A percentile compares a stretch with the other conserved stretches of the same genome.
Conservation (phyloP, 129 eudicot genomes). For the Lonicera japonica region DNA sequence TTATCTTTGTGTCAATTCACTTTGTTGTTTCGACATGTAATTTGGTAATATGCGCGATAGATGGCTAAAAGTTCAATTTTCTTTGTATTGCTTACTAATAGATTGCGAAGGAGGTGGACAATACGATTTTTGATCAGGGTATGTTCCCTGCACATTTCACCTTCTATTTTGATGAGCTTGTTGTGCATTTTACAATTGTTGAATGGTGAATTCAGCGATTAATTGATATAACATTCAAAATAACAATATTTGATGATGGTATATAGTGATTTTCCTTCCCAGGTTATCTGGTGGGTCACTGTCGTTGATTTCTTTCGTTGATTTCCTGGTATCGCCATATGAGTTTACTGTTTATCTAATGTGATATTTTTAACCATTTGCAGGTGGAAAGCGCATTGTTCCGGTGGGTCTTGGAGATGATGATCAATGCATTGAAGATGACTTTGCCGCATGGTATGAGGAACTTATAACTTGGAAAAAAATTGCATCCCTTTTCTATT, state of each 20-base stretch:
- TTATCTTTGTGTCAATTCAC: neutral
- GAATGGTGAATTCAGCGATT: neutral
- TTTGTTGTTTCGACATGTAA: neutral
- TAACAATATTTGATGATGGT: no score
- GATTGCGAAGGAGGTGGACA: constrained; percentile 82
- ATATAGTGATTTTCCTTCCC: no score
- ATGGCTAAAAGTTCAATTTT: neutral
- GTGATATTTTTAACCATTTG: constrained; percentile 5
- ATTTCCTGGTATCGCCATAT: neutral
- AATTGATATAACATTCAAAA: no score
- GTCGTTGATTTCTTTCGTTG: neutral
- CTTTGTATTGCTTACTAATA: constrained; percentile 8
- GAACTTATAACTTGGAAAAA: neutral
- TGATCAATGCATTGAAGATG: constrained; percentile 97
- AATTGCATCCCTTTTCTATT: neutral
- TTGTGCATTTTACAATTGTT: neutral
- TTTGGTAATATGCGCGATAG: neutral
- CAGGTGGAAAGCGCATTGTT: constrained; percentile 86
- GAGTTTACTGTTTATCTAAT: neutral
- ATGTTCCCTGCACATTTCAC: constrained; percentile 12
- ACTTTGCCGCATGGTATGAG: constrained; percentile 81
- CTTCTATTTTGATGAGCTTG: neutral
- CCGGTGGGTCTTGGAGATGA: constrained; percentile 96
- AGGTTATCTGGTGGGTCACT: neutral
- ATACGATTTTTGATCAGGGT: constrained; percentile 66